Percentiles rank a stretch among this genome's conserved stretches.
Conservation (phyloP, 2,329 filamentous ascomycete species). For the Colletotrichum acutatum region DNA sequence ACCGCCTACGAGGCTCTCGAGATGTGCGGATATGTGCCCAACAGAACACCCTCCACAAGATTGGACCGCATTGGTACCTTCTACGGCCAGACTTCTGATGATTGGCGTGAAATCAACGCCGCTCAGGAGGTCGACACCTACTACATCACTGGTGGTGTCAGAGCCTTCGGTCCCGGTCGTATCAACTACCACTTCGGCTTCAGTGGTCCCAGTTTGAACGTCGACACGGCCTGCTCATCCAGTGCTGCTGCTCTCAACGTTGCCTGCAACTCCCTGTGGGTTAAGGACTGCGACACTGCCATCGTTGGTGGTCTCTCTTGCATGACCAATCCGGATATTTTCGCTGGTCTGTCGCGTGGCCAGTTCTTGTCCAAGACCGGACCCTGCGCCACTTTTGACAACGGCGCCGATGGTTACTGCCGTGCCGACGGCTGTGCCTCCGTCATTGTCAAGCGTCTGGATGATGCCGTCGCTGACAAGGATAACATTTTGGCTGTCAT, state of each 20-base stretch:
- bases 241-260: slow-evolving; percentile 78
- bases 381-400: slow-evolving; percentile 83
- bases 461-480: slow-evolving; percentile 80
- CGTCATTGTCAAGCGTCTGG: slow-evolving; percentile 81
- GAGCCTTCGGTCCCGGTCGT: slow-evolving; percentile 65
- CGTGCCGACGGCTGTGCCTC: slow-evolving; percentile 81
- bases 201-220: slow-evolving; percentile 76
- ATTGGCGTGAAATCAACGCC: slow-evolving; percentile 82
- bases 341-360: slow-evolving; percentile 78
- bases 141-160: slow-evolving; percentile 60
- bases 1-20: slow-evolving; percentile 86
- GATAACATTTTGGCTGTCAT: slow-evolving; percentile 84
- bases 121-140: slow-evolving; percentile 73
- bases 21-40: slow-evolving; percentile 76
- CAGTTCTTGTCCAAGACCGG: slow-evolving; percentile 83
- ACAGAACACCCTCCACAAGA: slow-evolving; percentile 74
- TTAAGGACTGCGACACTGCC: slow-evolving; percentile 83
- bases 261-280: slow-evolving; percentile 77
- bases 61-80: slow-evolving; percentile 73
- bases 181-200: slow-evolving; percentile 87
- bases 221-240: slow-evolving; percentile 83
- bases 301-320: slow-evolving; percentile 83
- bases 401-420: slow-evolving; percentile 84
- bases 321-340: slow-evolving; percentile 84
- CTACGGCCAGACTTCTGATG: slow-evolving; percentile 81